Evolutionary conservation across 2,329 filamentous ascomycete species (phyloP).

Genomic region (Neofusicoccum sp.): DNA sequence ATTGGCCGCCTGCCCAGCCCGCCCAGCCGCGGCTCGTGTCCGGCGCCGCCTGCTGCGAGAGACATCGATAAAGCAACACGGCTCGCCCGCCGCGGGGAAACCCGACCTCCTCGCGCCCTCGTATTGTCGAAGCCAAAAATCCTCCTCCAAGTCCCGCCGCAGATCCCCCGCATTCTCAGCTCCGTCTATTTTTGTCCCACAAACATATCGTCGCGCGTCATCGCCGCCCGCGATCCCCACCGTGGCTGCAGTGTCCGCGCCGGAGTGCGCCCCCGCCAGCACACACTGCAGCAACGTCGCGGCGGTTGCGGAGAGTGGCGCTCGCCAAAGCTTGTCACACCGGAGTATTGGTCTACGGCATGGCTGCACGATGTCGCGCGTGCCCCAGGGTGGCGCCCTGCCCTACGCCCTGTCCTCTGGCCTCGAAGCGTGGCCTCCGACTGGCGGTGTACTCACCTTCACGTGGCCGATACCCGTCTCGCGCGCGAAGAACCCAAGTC

Average conservation of each 20-base stretch:
- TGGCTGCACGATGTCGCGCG: background rate
- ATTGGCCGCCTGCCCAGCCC: no score
- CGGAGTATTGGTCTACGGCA: conserved; percentile 11
- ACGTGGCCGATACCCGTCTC: background rate
- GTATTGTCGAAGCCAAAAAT: background rate
- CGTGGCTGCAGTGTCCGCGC: background rate
- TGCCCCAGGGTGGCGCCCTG: no score
- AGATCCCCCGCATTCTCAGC: conserved; percentile 15
- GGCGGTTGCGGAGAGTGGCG: background rate
- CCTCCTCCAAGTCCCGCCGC: background rate
- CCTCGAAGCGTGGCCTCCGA: background rate
- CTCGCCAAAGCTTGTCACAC: background rate
- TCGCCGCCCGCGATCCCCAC: background rate
- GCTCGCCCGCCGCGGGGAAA: background rate
- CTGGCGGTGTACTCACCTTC: conserved; percentile 4
- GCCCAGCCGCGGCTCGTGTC: background rate
- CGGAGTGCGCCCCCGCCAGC: background rate
- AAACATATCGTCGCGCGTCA: conserved; percentile 4
- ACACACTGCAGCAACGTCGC: background rate
- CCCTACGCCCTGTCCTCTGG: background rate
- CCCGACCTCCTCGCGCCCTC: background rate
- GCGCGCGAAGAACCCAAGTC: background rate
- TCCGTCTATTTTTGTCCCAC: background rate
- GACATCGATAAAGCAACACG: background rate
- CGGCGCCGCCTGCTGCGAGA: background rate